Base-by-base conservation (phyloP, 2,329 filamentous ascomycete genomes). In the Teratosphaeria gauchensis region DNA sequence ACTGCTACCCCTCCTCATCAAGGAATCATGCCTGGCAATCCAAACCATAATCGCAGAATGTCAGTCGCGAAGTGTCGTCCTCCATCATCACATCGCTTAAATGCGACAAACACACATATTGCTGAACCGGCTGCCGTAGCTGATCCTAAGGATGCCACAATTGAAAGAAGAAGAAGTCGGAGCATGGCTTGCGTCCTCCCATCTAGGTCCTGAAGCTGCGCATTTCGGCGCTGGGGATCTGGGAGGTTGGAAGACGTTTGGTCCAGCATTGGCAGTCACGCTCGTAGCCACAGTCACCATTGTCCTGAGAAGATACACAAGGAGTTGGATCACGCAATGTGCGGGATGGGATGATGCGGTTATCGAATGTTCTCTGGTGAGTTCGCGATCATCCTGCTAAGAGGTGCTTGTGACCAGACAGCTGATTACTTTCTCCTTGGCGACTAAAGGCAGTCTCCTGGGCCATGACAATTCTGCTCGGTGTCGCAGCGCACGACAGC, bases 331-430 rank as follows among this genome's bases (percentile, higher is more conserved):
- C 8, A 66, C 70, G 7, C 65, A 66, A 5, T 66, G 68, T 28
- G 32, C 72, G 16, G 73, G 73, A 11, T 59, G 67, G 42, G 73
- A 75, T 63, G 73, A 75, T 61, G 66, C 65, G 56, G 66, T 71
- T 7, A 74, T 75, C 30, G 55, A 71, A 9, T 55, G 71, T 2
- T 70, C 73, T n/a, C 60, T 71, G 57, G 70, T 74, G 60, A 58
- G 68, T 62, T 4, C 32, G 19, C 48, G 1, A 14, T 14, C 46
- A 53, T 57, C 56, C n/a, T 61, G 31, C 38, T 28, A 28, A 28
- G 24, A 28, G 2, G 4, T 28, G 24, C 24, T 28, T 28, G 24
- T 28, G 24, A 28, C 24, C 24, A 28, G 24, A 28, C 24, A 4
- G 24, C 24, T 28, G 24, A 28, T 28, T 28, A 2, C 2, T 28